Evolutionary conservation across 768 basidiomycete genomes (phyloP).

Genomic region (Sporobolomyces pararoseus): DNA sequence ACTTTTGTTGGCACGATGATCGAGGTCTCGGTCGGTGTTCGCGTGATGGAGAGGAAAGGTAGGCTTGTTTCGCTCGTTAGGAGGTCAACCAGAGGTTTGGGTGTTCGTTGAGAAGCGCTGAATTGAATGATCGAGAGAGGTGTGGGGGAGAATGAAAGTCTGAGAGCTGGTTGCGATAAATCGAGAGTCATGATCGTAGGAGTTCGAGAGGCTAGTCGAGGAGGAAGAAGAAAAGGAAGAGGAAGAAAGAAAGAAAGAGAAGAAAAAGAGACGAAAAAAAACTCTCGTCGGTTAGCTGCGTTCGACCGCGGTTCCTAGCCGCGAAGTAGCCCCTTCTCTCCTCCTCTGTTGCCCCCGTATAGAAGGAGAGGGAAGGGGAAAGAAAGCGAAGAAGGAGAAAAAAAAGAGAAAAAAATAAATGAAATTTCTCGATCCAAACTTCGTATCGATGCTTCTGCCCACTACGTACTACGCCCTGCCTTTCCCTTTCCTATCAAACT

Average conservation of each 20-base stretch:
- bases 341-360: no score
- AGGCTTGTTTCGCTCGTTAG: background rate
- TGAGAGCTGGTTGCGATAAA: slow-evolving; percentile 22
- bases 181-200: slow-evolving; percentile 16
- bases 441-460: background rate
- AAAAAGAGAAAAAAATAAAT: no score
- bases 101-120: background rate
- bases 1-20: slow-evolving; percentile 14
- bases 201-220: background rate
- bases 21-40: slow-evolving; percentile 24
- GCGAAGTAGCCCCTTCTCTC: no score
- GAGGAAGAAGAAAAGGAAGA: background rate
- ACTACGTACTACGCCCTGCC: no score
- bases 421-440: no score
- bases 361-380: no score
- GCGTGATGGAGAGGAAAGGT: slow-evolving; percentile 29
- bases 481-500: background rate
- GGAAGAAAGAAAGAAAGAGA: background rate
- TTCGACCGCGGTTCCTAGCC: no score
- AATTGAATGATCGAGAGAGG: slow-evolving; percentile 24
- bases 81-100: background rate
- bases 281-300: no score
- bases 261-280: background rate
- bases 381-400: no score
- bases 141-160: slow-evolving; percentile 23